phyloP scores from a whole-genome alignment of 306 rosid genomes.

The Begonia loranthoides region DNA sequence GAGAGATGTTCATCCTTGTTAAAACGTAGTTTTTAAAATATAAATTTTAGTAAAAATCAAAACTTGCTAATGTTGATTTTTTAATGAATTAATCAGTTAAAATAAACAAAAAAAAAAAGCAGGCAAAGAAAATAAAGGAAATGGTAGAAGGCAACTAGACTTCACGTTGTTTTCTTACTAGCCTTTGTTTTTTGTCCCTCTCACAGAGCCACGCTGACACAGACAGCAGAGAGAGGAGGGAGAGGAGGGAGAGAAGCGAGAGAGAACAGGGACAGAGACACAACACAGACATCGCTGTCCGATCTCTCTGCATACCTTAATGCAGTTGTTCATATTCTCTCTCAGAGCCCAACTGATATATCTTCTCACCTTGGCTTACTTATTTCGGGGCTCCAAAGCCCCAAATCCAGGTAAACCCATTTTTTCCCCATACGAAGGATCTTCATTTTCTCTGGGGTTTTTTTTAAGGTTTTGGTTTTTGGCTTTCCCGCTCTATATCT shows the following conservation, averaged over 20 bases:
- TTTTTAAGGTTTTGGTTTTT: neutral
- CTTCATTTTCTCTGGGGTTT: slow-evolving; percentile 1
- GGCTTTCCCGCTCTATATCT: neutral
- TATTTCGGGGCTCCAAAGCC: slow-evolving; percentile 25
- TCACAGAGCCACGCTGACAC: slow-evolving; percentile 7
- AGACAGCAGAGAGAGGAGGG: slow-evolving; percentile 5
- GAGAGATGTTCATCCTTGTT: no score
- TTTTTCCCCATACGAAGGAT: no score
- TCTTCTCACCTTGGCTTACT: neutral
- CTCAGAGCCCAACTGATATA: neutral
- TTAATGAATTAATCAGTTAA: no score
- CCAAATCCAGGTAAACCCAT: neutral
- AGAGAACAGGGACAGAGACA: slow-evolving; percentile 19
- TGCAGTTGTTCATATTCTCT: slow-evolving; percentile 5
- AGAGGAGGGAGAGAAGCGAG: neutral
- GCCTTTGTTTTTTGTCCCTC: neutral
- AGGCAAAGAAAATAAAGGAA: no score
- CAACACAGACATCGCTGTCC: slow-evolving; percentile 40
- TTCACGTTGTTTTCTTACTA: no score
- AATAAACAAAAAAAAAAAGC: no score
- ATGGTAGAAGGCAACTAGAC: no score
- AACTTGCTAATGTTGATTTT: no score
- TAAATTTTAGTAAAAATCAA: no score
- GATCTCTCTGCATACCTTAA: slow-evolving; percentile 13
- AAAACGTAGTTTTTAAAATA: no score